A percentile compares a stretch with the other conserved stretches of the same genome.
phyloP scores from a whole-genome alignment of 306 rosid genomes.

The Fragaria iinumae region DNA sequence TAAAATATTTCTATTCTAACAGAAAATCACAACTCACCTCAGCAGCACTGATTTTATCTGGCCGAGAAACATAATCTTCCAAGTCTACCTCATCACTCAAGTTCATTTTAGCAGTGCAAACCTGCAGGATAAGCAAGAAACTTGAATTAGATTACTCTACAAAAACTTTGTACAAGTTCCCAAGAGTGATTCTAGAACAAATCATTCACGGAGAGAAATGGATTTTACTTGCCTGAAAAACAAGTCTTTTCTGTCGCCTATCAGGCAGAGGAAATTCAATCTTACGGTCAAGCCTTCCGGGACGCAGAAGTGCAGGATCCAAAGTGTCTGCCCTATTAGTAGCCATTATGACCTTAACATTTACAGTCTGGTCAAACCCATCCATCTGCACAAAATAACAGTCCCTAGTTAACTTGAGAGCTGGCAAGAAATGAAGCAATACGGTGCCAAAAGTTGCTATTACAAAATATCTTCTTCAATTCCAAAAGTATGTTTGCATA shows the following conservation, averaged over 20 bases:
- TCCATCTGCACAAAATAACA: slow-evolving; percentile 67
- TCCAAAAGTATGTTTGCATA: background rate
- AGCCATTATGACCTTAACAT: slow-evolving; percentile 99
- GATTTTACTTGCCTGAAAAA: slow-evolving; percentile 71
- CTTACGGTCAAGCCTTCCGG: slow-evolving; percentile 97
- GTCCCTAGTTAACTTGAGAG: background rate
- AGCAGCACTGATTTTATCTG: slow-evolving; percentile 99
- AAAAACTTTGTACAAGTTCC: slow-evolving; percentile 13
- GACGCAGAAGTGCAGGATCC: slow-evolving; percentile 98
- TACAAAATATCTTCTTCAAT: background rate
- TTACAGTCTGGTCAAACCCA: slow-evolving; percentile 98
- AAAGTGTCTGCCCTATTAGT: slow-evolving; percentile 96
- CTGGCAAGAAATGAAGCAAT: background rate
- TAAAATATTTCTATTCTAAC: background rate
- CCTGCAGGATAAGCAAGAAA: slow-evolving; percentile 42
- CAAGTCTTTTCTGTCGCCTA: slow-evolving; percentile 96
- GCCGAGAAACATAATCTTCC: slow-evolving; percentile 98
- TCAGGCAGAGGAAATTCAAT: slow-evolving; percentile 98
- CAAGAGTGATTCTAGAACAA: background rate
- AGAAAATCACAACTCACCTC: slow-evolving; percentile 62
- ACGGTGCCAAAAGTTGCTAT: background rate
- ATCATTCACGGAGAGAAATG: background rate
- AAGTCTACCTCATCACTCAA: slow-evolving; percentile 94
- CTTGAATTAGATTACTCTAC: slow-evolving; percentile 3
- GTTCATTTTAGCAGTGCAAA: slow-evolving; percentile 98